These are phyloP conservation scores for Linnemannia schmuckeri DNA, from an alignment of 192 early-diverging fungal species.

Conservation along the genomic window DNA sequence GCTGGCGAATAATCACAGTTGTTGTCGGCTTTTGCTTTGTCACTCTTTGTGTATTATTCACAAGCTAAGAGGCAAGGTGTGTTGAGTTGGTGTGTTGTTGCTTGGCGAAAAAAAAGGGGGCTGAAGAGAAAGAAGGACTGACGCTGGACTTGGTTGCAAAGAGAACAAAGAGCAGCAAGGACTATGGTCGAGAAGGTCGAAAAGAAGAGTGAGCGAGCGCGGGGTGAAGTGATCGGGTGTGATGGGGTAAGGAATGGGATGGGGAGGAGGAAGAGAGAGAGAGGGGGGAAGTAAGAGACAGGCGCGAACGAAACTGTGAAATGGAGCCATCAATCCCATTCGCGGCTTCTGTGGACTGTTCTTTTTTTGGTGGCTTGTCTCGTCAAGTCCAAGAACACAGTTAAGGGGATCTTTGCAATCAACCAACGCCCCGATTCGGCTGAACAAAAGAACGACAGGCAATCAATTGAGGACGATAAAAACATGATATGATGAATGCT, in stretches of 20 bases:
- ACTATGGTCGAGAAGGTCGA: background rate
- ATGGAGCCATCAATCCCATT: background rate
- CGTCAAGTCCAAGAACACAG: background rate
- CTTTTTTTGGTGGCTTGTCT: constrained; percentile 22
- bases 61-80: background rate
- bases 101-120: background rate
- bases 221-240: background rate
- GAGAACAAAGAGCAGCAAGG: background rate
- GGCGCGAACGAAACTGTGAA: background rate
- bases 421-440: background rate
- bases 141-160: background rate
- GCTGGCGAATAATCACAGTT: constrained; percentile 1
- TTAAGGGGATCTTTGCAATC: background rate
- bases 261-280: background rate
- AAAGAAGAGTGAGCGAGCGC: background rate
- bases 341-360: background rate
- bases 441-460: background rate
- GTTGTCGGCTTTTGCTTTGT: background rate
- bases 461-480: background rate
- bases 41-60: background rate
- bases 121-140: background rate
- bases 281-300: background rate
- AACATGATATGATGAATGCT: background rate
- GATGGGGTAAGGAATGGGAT: background rate
- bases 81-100: background rate